Percentiles rank a stretch among this genome's conserved stretches.
Conservation (phyloP, 352 stramenopile species). For the Thalassiosira pacifica region DNA sequence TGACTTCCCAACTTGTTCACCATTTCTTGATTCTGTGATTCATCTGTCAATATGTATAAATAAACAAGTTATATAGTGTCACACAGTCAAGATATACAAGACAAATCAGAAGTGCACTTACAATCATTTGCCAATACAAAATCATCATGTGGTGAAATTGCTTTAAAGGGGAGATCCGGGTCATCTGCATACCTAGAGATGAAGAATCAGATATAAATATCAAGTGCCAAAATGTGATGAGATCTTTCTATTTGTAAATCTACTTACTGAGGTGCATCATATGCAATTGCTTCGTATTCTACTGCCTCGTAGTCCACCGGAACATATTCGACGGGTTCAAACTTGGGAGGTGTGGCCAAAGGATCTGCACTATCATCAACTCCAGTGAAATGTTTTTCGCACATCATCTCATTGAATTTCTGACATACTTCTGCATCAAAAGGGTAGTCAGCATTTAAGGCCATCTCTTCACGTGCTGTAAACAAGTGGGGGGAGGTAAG, state of each 20-base stretch:
- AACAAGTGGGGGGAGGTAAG: no score
- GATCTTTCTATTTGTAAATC: neutral
- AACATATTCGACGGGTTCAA: conserved; percentile 1
- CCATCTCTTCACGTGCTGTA: conserved; percentile 22
- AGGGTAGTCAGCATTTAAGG: conserved; percentile 29
- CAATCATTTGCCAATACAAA: no score
- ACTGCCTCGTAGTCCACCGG: conserved; percentile 8
- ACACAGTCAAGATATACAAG: no score
- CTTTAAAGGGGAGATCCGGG: neutral
- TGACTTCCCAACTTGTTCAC: no score
- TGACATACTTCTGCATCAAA: conserved; percentile 41
- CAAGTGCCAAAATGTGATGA: neutral
- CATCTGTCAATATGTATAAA: no score
- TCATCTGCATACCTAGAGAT: conserved; percentile 24
- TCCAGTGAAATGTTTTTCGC: conserved; percentile 17
- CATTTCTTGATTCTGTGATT: no score
- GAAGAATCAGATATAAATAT: neutral
- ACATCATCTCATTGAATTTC: conserved; percentile 18
- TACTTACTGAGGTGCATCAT: conserved; percentile 24
- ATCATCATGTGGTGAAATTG: no score
- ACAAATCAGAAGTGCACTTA: no score
- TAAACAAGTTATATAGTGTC: no score
- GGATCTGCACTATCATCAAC: conserved; percentile 14
- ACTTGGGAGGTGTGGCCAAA: neutral
- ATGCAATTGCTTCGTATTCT: neutral